Base-by-base conservation (phyloP, 1,139 yeast species). In the Blastobotrys ciferrii region DNA sequence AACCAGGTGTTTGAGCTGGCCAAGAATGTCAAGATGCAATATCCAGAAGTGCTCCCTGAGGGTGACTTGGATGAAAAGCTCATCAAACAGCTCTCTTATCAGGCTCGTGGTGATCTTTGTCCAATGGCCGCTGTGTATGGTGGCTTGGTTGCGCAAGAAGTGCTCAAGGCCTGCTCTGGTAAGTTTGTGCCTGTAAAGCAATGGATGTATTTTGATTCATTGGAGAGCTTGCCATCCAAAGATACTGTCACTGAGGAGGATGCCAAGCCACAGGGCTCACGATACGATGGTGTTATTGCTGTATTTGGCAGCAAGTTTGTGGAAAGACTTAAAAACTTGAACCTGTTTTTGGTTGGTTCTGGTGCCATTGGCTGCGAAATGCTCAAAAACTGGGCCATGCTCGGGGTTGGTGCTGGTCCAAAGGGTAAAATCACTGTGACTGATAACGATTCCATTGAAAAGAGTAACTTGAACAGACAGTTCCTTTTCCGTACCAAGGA, bases 351-450 rank as follows among this genome's bases (percentile, higher is more conserved):
- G 57, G 98, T 92, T 38, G 99, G 99, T 45, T 81, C 98, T 1
- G 99, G 99, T 65, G 99, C 99, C 35, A 92, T 92, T 74, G 99
- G 99, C 43, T 92, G 99, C 72, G 99, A 92, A 72, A 92, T 94
- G 94, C 76, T 92, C 63, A 92, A 92, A 71, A 91, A 89, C 65
- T 92, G 98, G 98, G 97, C 98, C 6, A 78, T 92, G 80, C 78
- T 91, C 82, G 98, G 99, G 43, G 74, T 92, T 50, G 98, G 96
- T 31, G 76, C 95, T 20, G 98, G 98, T 31, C 87, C 92, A 33
- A 68, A 84, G 2, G 99, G 99, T 62, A 77, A 80, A 58, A 87
- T 92, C 54, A 70, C 72, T 46, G 84, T 94, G 42, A 92, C 99
- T 37, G 99, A 92, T 71, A 94, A 84, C 65, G 99, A 92, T 64